phyloP scores from a whole-genome alignment of 352 stramenopile species.

The Globisporangium sylvaticum region DNA sequence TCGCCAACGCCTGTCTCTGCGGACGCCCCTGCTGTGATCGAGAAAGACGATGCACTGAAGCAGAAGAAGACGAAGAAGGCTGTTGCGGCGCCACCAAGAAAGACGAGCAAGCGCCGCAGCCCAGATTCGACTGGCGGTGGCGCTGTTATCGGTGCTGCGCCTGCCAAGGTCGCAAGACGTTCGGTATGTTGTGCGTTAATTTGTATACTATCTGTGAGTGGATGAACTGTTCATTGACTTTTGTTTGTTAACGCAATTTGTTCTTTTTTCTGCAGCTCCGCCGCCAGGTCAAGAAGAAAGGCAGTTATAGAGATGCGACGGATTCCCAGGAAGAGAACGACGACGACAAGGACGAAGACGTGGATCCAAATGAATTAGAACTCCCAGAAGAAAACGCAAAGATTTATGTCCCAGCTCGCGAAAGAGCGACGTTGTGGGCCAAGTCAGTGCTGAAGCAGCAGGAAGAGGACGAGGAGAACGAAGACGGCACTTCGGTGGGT shows the following conservation, averaged over 20 bases:
- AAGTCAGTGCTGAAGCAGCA: conserved; percentile 55
- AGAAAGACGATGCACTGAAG: conserved; percentile 18
- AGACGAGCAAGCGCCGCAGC: conserved; percentile 31
- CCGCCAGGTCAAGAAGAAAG: conserved; percentile 42
- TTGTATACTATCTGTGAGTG: too few species aligned
- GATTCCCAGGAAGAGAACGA: conserved; percentile 36
- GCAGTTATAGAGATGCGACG: conserved; percentile 30
- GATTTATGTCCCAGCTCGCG: conserved; percentile 67
- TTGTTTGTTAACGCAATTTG: too few species aligned
- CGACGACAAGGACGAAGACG: conserved; percentile 35
- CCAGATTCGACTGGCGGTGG: conserved; percentile 12
- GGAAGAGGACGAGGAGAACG: conserved; percentile 29
- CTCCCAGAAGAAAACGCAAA: conserved; percentile 33
- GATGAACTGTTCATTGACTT: neutral
- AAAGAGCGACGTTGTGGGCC: conserved; percentile 69
- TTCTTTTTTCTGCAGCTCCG: conserved; percentile 22
- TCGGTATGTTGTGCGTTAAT: too few species aligned
- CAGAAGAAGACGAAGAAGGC: conserved; percentile 23
- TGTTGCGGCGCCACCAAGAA: conserved; percentile 10
- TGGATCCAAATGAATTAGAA: conserved; percentile 39
- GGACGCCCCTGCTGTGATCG: conserved; percentile 16
- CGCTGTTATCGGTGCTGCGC: conserved; percentile 8
- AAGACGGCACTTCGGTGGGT: neutral
- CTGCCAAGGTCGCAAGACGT: conserved; percentile 11
- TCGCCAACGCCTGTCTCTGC: conserved; percentile 32